A percentile compares a stretch with the other conserved stretches of the same genome.
phyloP scores from a whole-genome alignment of 208 protist species.

The Vickermania spadyakhi region DNA sequence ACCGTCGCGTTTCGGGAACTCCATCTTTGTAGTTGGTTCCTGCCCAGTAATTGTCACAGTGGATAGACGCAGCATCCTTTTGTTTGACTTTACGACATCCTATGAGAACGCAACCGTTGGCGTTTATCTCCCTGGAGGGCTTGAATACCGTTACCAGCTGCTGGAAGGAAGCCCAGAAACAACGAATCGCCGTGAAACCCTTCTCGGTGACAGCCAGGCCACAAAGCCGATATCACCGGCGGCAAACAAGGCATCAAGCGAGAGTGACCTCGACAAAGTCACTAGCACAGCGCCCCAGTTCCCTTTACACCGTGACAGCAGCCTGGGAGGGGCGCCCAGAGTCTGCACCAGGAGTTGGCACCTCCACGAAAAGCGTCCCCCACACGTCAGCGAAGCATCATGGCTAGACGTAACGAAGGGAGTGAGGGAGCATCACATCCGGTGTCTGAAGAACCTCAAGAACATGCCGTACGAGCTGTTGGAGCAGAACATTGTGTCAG shows the following conservation, averaged over 20 bases:
- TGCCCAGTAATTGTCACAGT: no score
- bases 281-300: neutral
- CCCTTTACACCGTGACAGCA: neutral
- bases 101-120: no score
- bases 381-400: neutral
- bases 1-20: no score
- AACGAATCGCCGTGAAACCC: no score
- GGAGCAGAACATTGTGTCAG: neutral
- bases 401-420: neutral
- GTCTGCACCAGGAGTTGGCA: constrained; percentile 1
- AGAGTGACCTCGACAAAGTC: neutral
- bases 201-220: neutral
- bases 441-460: neutral
- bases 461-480: neutral
- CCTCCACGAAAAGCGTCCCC: constrained; percentile 1
- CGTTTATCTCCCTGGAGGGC: no score
- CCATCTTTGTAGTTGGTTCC: no score
- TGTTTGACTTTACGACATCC: no score
- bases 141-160: no score
- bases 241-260: neutral
- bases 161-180: no score
- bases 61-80: no score
- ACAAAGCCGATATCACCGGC: neutral
- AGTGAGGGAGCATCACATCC: neutral
- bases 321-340: neutral